Evolutionary conservation across 441 rosid genomes (phyloP).

Genomic region (Breynia disticha): DNA sequence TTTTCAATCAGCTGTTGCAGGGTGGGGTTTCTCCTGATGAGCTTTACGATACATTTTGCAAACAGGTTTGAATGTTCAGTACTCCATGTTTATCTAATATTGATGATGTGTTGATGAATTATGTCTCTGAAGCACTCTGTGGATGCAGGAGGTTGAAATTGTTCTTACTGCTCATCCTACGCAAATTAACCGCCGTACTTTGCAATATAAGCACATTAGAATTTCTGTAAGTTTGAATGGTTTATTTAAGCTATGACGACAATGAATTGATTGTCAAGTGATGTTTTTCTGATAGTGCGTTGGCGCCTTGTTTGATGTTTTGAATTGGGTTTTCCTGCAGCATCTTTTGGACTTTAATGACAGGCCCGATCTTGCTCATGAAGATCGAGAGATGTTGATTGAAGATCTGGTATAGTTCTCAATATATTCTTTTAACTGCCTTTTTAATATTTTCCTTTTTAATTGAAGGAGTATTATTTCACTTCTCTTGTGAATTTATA

Average conservation of each 20-base stretch:
- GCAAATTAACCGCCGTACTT: constrained; percentile 81
- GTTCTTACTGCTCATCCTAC: constrained; percentile 99
- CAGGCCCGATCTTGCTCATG: constrained; percentile 83
- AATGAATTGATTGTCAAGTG: too few species aligned
- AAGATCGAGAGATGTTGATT: constrained; percentile 84
- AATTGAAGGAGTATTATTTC: too few species aligned
- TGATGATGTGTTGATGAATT: too few species aligned
- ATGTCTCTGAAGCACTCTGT: not conserved
- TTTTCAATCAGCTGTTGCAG: constrained; percentile 68
- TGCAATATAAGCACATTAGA: constrained; percentile 90
- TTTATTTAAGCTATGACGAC: too few species aligned
- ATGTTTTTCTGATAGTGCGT: too few species aligned
- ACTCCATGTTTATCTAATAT: too few species aligned
- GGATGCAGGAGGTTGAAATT: constrained; percentile 80
- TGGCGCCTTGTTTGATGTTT: too few species aligned
- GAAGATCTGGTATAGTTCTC: constrained; percentile 73
- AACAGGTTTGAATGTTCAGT: constrained; percentile 39
- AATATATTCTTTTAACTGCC: not conserved
- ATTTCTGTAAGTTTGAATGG: constrained; percentile 52
- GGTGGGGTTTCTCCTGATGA: constrained; percentile 65
- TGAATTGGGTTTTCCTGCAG: constrained; percentile 32
- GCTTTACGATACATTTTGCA: constrained; percentile 78
- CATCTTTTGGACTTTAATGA: constrained; percentile 89
- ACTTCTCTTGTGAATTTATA: not conserved
- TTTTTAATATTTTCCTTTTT: too few species aligned